Percentiles rank a stretch among this genome's conserved stretches.
These are phyloP conservation scores for Cornus suecica DNA, from an alignment of 148 eudicot species.

Conservation along the genomic window DNA sequence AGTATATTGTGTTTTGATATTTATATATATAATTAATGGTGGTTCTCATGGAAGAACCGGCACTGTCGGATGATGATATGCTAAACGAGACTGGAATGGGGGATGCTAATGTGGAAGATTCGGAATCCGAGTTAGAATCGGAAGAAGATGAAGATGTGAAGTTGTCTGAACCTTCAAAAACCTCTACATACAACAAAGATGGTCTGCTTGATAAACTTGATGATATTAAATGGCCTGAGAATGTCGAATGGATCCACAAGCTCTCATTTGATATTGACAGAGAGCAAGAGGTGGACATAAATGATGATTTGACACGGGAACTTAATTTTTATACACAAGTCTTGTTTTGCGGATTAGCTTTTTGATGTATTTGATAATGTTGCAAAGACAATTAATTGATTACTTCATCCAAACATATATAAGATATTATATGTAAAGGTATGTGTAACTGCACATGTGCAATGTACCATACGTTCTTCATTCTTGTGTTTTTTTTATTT, in stretches of 20 bases:
- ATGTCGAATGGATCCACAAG: constrained; percentile 67
- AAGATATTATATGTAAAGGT: too few species aligned
- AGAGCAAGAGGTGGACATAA: constrained; percentile 70
- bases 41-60: constrained; percentile 13
- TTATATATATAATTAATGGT: constrained; percentile 7
- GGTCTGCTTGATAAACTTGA: constrained; percentile 72
- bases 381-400: too few species aligned
- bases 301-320: constrained; percentile 80
- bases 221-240: constrained; percentile 75
- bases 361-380: too few species aligned
- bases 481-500: too few species aligned
- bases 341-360: too few species aligned
- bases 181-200: constrained; percentile 58
- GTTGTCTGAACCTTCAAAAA: constrained; percentile 67
- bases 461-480: too few species aligned
- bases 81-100: constrained; percentile 21
- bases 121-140: constrained; percentile 46
- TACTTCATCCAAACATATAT: too few species aligned
- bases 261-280: constrained; percentile 50
- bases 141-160: constrained; percentile 52
- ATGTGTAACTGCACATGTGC: too few species aligned
- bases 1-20: background rate
- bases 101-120: constrained; percentile 28
- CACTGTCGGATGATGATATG: constrained; percentile 16
- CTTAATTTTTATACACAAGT: constrained; percentile 77